Percentiles rank a stretch among this genome's conserved stretches.
Conservation (phyloP, 805 yeast genomes). For the Candida hispaniensis region DNA sequence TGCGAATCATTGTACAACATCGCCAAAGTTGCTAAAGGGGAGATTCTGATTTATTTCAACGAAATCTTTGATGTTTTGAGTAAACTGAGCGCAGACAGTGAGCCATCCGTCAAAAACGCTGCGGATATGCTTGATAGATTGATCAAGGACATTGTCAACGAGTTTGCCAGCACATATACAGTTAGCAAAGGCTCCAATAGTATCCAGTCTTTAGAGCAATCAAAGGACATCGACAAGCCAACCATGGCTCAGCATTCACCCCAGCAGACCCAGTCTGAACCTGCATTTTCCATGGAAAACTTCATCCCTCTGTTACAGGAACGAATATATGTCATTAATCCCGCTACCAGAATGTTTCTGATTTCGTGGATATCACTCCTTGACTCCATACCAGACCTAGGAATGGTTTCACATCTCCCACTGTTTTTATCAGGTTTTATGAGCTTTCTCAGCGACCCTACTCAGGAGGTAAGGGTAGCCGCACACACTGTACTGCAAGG, state of each 20-base stretch:
- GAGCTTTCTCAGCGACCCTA: constrained; percentile 68
- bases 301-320: constrained; percentile 89
- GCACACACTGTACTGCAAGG: constrained; percentile 68
- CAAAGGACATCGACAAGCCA: constrained; percentile 25
- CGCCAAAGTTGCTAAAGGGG: constrained; percentile 94
- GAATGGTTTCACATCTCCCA: constrained; percentile 76
- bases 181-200: too few relatives aligned
- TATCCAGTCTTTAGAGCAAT: constrained; percentile 38
- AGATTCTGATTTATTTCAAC: constrained; percentile 79
- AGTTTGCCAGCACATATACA: constrained; percentile 80
- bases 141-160: constrained; percentile 89
- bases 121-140: constrained; percentile 86
- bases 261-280: constrained; percentile 34
- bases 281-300: constrained; percentile 72
- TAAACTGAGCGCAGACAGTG: constrained; percentile 80
- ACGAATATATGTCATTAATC: constrained; percentile 83
- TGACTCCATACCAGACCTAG: constrained; percentile 86
- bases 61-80: constrained; percentile 91
- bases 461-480: constrained; percentile 76
- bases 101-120: constrained; percentile 85
- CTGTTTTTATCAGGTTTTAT: constrained; percentile 78
- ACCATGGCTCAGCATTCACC: constrained; percentile 23
- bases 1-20: constrained; percentile 93
- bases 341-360: constrained; percentile 81
- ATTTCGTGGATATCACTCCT: constrained; percentile 91